Conservation (phyloP, 306 rosid species). For the Mucuna pruriens region DNA sequence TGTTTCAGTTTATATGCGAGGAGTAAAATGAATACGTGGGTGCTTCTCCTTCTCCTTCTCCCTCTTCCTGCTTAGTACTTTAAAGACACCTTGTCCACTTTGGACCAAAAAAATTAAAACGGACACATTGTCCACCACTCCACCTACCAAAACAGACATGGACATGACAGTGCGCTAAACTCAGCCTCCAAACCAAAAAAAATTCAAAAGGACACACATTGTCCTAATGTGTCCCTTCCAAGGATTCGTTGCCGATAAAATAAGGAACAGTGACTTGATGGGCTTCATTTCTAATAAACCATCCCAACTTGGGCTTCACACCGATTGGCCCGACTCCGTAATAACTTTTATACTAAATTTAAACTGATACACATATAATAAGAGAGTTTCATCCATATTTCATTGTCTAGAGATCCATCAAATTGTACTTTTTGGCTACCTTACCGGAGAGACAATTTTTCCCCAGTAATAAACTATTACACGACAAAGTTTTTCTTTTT, state of each 20-base stretch:
- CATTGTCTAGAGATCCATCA: no score
- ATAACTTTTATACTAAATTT: neutral
- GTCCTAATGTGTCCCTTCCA: neutral
- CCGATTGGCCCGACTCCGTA: neutral
- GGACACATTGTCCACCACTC: neutral
- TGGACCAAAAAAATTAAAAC: neutral
- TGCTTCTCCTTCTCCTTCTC: neutral
- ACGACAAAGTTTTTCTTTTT: no score
- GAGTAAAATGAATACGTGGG: neutral
- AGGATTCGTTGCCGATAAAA: neutral
- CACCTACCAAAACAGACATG: neutral
- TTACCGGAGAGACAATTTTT: no score
- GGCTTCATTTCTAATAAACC: neutral
- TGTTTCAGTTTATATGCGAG: neutral
- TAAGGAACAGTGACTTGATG: neutral
- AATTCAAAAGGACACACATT: no score
- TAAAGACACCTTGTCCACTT: neutral
- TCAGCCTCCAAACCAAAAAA: no score
- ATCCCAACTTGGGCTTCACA: conserved; percentile 8
- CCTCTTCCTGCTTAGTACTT: neutral
- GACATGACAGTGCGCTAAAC: no score
- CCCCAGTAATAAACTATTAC: no score
- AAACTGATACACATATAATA: neutral
- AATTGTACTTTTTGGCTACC: no score
- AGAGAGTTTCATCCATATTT: no score